A percentile compares a stretch with the other conserved stretches of the same genome.
Evolutionary conservation across 352 stramenopile species (phyloP).

Genomic region (Phytophthora citricola): DNA sequence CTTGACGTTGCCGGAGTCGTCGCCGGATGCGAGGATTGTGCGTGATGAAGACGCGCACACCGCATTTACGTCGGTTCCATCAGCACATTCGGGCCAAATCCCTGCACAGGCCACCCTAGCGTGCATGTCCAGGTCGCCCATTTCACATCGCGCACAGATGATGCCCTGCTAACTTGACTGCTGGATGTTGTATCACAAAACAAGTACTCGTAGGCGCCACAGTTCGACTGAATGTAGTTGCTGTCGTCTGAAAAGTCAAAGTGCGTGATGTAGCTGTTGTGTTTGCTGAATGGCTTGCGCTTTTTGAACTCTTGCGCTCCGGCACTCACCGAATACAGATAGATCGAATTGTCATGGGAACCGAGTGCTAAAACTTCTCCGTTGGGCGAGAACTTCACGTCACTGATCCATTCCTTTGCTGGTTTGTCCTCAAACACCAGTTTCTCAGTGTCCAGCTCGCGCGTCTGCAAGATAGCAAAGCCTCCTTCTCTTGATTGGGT

Average conservation of each 20-base stretch:
- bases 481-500: constrained; percentile 54
- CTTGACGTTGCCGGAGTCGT: constrained; percentile 86
- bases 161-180: constrained; percentile 85
- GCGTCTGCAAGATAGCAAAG: constrained; percentile 45
- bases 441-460: constrained; percentile 29
- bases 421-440: constrained; percentile 65
- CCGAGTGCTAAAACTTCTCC: constrained; percentile 58
- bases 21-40: constrained; percentile 77
- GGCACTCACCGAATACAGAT: constrained; percentile 58
- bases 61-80: constrained; percentile 87
- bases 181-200: constrained; percentile 88
- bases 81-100: constrained; percentile 86
- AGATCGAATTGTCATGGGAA: constrained; percentile 80
- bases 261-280: constrained; percentile 88
- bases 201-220: constrained; percentile 90
- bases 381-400: constrained; percentile 76
- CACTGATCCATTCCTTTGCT: constrained; percentile 80
- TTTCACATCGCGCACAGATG: constrained; percentile 72
- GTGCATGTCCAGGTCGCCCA: constrained; percentile 93
- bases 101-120: constrained; percentile 92
- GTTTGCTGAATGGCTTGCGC: constrained; percentile 75
- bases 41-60: constrained; percentile 73
- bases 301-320: constrained; percentile 50
- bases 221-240: constrained; percentile 77
- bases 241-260: constrained; percentile 84